Conservation (phyloP, 1,284 basidiomycete genomes). For the Afroboletus lepidellus region DNA sequence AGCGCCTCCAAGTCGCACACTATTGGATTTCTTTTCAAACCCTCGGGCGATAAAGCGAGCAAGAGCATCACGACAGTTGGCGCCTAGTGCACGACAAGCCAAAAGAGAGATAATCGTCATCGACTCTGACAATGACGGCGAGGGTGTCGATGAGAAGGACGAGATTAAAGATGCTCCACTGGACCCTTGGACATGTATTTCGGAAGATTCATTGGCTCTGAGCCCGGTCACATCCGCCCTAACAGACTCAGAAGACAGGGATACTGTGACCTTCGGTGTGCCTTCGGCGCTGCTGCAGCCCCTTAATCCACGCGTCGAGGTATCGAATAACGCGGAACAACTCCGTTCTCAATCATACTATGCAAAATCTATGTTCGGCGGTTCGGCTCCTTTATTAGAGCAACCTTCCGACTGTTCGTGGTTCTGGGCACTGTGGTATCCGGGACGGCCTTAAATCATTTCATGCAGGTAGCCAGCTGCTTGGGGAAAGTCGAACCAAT, state of each 20-base stretch:
- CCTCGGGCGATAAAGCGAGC: conserved; percentile 23
- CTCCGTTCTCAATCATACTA: conserved; percentile 1
- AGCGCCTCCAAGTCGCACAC: conserved; percentile 39
- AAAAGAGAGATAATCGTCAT: conserved; percentile 52
- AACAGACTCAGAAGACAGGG: conserved; percentile 11
- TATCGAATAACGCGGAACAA: background rate
- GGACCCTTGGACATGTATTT: background rate
- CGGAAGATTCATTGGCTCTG: background rate
- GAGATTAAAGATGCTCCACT: background rate
- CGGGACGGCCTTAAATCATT: background rate
- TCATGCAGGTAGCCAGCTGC: conserved; percentile 8
- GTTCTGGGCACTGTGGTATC: background rate
- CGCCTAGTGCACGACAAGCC: conserved; percentile 5
- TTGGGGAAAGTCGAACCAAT: background rate
- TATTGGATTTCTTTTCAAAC: conserved; percentile 52
- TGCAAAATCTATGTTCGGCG: conserved; percentile 19
- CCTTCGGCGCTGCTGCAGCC: conserved; percentile 29
- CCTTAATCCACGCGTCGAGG: background rate
- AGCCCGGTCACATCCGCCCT: background rate
- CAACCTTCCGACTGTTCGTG: conserved; percentile 15
- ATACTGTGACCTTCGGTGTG: conserved; percentile 26
- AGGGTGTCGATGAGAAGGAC: conserved; percentile 18
- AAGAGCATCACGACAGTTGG: conserved; percentile 10
- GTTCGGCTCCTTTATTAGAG: conserved; percentile 18
- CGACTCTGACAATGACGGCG: conserved; percentile 54